phyloP scores from a whole-genome alignment of 2,329 filamentous ascomycete genomes.

The Botrytis deweyae region DNA sequence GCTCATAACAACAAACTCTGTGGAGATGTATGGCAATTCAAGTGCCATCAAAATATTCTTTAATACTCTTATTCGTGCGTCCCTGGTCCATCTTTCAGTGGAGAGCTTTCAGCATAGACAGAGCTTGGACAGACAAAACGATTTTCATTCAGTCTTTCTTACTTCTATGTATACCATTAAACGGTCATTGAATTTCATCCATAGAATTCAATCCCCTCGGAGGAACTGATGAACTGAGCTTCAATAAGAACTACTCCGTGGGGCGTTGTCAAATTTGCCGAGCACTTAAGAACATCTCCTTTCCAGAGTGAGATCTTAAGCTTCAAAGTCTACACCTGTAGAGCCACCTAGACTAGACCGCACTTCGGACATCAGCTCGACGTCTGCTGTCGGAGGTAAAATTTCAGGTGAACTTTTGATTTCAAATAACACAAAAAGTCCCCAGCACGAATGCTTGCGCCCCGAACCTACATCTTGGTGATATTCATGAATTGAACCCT shows the following conservation, averaged over 20 bases:
- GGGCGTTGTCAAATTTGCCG: neutral
- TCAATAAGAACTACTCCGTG: neutral
- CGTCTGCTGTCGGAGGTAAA: neutral
- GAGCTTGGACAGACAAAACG: neutral
- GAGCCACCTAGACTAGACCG: no score
- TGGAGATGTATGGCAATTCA: neutral
- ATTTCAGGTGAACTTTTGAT: neutral
- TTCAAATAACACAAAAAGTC: no score
- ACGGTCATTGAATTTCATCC: neutral
- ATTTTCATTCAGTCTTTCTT: neutral
- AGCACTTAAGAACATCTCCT: no score
- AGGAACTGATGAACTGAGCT: no score
- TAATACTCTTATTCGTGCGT: no score
- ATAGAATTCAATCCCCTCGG: neutral
- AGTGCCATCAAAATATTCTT: neutral
- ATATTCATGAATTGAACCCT: neutral
- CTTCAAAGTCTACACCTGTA: neutral
- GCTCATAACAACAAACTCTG: neutral
- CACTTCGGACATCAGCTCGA: no score
- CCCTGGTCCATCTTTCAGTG: no score
- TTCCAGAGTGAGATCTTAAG: no score
- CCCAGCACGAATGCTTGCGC: no score
- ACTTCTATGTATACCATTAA: neutral
- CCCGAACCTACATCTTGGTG: neutral
- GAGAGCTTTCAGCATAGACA: no score